Evolutionary conservation across 83 land plant genomes (phyloP).

Genomic region (Picea engelmannii): DNA sequence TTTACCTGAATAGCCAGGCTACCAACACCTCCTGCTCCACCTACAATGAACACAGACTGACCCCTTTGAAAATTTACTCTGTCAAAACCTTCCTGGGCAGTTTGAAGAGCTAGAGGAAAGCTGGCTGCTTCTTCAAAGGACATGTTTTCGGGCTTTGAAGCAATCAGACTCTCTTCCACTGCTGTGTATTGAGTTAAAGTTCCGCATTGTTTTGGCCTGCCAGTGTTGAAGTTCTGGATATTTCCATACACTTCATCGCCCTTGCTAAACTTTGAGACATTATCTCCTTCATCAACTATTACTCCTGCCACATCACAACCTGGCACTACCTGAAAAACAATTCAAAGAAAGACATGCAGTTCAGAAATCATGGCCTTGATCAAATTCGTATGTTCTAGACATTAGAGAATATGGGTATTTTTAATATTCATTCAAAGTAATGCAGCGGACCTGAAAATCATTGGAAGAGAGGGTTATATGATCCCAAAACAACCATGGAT

Average conservation of each 20-base stretch:
- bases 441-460: neutral
- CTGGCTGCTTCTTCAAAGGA: slow-evolving; percentile 51
- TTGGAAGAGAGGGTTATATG: neutral
- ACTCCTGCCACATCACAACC: too few species aligned
- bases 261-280: neutral
- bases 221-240: slow-evolving; percentile 23
- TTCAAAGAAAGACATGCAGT: too few species aligned
- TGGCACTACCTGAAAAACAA: too few species aligned
- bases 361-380: too few species aligned
- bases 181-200: slow-evolving; percentile 38
- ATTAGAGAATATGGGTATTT: too few species aligned
- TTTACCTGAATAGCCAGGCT: too few species aligned
- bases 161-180: slow-evolving; percentile 46
- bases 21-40: too few species aligned
- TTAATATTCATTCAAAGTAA: neutral
- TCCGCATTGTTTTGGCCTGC: slow-evolving; percentile 40
- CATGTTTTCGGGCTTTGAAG: slow-evolving; percentile 34
- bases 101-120: slow-evolving; percentile 42
- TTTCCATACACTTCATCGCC: slow-evolving; percentile 57
- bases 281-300: too few species aligned
- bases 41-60: too few species aligned
- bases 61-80: too few species aligned
- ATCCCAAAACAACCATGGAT: neutral
- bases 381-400: neutral
- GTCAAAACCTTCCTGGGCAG: slow-evolving; percentile 18